These are phyloP conservation scores for Ophiostoma novo-ulmi DNA, from an alignment of 2,329 filamentous ascomycete species.

Conservation along the genomic window DNA sequence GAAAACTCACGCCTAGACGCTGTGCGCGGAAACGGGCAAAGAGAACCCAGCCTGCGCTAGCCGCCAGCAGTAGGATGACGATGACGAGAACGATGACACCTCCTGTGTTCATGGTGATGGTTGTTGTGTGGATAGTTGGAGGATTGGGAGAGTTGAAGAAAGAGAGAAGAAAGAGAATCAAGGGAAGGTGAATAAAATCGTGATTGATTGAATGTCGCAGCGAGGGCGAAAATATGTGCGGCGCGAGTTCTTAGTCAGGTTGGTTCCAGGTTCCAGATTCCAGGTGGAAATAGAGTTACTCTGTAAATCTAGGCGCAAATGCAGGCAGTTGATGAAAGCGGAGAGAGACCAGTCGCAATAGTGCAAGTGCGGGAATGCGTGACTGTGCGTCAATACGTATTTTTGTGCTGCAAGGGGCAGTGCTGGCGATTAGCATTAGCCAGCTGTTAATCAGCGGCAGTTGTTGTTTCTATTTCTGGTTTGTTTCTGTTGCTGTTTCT, in stretches of 20 bases:
- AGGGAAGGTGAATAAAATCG: not conserved
- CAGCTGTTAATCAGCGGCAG: too few relatives aligned
- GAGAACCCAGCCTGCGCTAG: slow-evolving; percentile 60
- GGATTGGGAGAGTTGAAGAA: not conserved
- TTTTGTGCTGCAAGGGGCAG: slow-evolving; percentile 8
- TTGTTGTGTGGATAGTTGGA: not conserved
- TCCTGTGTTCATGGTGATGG: slow-evolving; percentile 49
- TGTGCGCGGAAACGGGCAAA: slow-evolving; percentile 69
- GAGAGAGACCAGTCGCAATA: not conserved
- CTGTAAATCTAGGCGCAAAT: not conserved
- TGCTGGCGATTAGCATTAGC: not conserved
- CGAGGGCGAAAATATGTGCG: not conserved
- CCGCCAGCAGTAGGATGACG: slow-evolving; percentile 55
- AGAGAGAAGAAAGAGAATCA: not conserved
- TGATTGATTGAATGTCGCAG: not conserved
- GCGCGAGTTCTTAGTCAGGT: not conserved
- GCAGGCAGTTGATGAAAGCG: not conserved
- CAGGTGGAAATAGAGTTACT: not conserved
- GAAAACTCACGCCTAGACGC: slow-evolving; percentile 55
- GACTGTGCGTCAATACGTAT: not conserved
- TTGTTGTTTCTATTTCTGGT: too few relatives aligned
- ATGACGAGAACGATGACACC: slow-evolving; percentile 70
- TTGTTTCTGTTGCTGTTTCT: not conserved
- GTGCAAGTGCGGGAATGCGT: not conserved
- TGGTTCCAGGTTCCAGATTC: not conserved